Conservation (phyloP, 495 filamentous ascomycete genomes). For the Thozetella sp. region DNA sequence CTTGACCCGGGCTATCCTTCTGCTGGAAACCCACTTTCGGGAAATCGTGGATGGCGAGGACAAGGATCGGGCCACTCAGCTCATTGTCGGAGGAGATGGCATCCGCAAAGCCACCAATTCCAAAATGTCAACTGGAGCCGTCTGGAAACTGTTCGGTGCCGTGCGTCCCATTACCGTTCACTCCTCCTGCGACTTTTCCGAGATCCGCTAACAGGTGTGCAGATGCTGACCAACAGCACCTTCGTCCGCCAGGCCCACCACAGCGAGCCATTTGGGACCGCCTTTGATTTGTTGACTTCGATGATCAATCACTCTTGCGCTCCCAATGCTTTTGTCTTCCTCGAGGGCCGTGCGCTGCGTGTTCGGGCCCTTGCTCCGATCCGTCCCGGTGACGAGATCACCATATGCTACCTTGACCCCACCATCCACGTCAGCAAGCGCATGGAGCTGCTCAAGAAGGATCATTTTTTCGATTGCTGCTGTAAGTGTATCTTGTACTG, state of each 20-base stretch:
- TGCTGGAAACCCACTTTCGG: constrained; percentile 18
- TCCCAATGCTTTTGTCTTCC: constrained; percentile 66
- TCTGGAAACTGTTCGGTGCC: constrained; percentile 18
- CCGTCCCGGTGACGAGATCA: constrained; percentile 60
- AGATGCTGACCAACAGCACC: constrained; percentile 22
- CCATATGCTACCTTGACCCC: constrained; percentile 69
- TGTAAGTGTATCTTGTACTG: constrained; percentile 41
- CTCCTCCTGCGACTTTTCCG: background rate
- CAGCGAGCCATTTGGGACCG: constrained; percentile 63
- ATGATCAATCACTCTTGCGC: constrained; percentile 73
- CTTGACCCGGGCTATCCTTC: constrained; percentile 8
- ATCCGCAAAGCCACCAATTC: constrained; percentile 6
- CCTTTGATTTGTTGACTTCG: constrained; percentile 58
- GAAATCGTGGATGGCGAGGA: constrained; percentile 8
- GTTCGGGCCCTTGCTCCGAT: constrained; percentile 40
- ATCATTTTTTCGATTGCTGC: constrained; percentile 68
- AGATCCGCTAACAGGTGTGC: background rate
- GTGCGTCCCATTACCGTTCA: constrained; percentile 3
- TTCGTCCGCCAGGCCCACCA: constrained; percentile 6
- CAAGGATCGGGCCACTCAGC: constrained; percentile 4
- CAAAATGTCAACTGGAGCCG: constrained; percentile 9
- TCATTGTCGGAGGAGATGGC: constrained; percentile 11
- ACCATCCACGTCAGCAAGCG: constrained; percentile 41
- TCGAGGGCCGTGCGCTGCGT: constrained; percentile 49
- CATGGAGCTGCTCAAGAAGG: constrained; percentile 50